Conservation (phyloP, 371 early-diverging fungal species). For the Rhizopus arrhizus region DNA sequence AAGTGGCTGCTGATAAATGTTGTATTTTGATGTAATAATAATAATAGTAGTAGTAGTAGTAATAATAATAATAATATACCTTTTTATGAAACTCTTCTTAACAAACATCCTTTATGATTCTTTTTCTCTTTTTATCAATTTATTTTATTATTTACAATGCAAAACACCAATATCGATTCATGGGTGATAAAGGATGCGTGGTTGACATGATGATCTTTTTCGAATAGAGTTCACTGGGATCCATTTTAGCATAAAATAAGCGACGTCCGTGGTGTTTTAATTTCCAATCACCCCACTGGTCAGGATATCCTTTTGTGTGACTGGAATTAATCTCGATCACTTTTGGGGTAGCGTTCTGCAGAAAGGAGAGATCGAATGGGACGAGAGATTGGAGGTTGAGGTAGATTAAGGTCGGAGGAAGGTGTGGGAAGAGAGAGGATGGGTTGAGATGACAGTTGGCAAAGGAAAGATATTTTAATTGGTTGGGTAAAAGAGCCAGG, state of each 20-base stretch:
- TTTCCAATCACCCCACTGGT: conserved; percentile 9
- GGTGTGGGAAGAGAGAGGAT: neutral
- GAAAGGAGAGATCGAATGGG: neutral
- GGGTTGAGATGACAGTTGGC: neutral
- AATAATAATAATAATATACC: too few species aligned
- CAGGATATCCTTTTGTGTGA: neutral
- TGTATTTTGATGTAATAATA: conserved; percentile 36
- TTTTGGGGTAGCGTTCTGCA: conserved; percentile 2
- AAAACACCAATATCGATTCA: conserved; percentile 22
- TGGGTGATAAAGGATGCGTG: conserved; percentile 28
- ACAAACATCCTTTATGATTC: neutral
- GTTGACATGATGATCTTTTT: conserved; percentile 34
- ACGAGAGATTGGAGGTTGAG: neutral
- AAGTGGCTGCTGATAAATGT: conserved; percentile 37
- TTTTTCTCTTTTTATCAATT: neutral
- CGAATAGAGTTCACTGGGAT: conserved; percentile 34
- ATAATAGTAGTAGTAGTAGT: too few species aligned
- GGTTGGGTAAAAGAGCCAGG: neutral
- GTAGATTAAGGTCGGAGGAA: neutral
- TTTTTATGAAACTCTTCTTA: neutral
- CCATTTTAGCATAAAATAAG: conserved; percentile 30
- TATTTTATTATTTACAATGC: conserved; percentile 1
- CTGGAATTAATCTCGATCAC: conserved; percentile 23
- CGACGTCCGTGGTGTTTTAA: conserved; percentile 16
- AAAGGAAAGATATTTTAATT: neutral